A percentile compares a stretch with the other conserved stretches of the same genome.
These are phyloP conservation scores for Neltuma alba DNA, from an alignment of 306 rosid species.

Conservation along the genomic window DNA sequence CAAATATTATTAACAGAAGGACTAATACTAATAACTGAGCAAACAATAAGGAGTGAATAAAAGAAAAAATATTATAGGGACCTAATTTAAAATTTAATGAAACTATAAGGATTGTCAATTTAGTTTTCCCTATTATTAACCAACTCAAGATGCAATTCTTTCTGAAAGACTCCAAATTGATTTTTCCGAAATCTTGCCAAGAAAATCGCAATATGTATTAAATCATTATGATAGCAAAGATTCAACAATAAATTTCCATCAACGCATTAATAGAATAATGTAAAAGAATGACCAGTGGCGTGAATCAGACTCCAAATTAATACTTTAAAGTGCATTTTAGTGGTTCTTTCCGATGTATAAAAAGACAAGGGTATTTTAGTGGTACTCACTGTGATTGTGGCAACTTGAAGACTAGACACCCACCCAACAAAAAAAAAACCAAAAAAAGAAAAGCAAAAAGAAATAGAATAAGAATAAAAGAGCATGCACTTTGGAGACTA, in stretches of 20 bases:
- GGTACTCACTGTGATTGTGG: too few species aligned
- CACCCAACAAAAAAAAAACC: background rate
- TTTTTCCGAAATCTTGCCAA: background rate
- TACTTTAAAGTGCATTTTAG: background rate
- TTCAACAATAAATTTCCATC: background rate
- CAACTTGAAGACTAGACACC: background rate
- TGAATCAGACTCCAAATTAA: background rate
- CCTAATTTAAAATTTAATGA: too few species aligned
- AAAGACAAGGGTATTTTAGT: too few species aligned
- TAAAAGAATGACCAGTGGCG: background rate
- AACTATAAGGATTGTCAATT: too few species aligned
- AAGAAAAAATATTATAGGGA: too few species aligned
- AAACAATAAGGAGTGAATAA: too few species aligned
- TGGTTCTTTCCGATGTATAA: too few species aligned
- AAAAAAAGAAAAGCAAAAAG: background rate
- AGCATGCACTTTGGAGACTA: background rate
- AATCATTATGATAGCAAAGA: background rate
- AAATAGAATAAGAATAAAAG: background rate
- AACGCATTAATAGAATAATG: background rate
- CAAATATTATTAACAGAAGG: too few species aligned
- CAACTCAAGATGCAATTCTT: too few species aligned
- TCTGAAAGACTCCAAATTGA: too few species aligned
- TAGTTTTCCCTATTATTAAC: too few species aligned
- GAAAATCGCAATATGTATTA: background rate
- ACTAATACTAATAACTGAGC: too few species aligned